Percentiles rank a stretch among this genome's conserved stretches.
These are phyloP conservation scores for Metarhizium sp. DNA, from an alignment of 2,329 filamentous ascomycete genomes.

Conservation along the genomic window DNA sequence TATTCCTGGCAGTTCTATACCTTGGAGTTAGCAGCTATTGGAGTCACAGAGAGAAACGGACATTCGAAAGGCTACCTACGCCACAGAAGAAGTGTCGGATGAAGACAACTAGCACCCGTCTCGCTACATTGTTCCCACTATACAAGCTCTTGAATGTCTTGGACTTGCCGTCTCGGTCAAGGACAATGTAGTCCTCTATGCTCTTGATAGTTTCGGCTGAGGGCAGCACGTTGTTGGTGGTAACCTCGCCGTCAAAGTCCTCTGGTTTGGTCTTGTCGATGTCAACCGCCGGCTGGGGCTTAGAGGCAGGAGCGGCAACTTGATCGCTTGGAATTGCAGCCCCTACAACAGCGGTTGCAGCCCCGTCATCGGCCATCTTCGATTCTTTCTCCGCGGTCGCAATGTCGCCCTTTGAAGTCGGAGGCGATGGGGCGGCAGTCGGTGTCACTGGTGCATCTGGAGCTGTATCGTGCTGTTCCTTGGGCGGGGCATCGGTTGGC, in stretches of 20 bases:
- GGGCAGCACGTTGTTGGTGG: slow-evolving; percentile 47
- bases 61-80: slow-evolving; percentile 37
- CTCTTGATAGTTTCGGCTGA: slow-evolving; percentile 35
- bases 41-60: not conserved
- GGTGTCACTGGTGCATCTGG: not conserved
- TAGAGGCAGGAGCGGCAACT: not conserved
- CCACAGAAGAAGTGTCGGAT: slow-evolving; percentile 75
- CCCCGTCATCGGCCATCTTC: not conserved
- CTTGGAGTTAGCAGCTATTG: not conserved
- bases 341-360: not conserved
- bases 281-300: slow-evolving; percentile 18
- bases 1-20: slow-evolving; percentile 70
- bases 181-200: slow-evolving; percentile 46
- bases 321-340: not conserved
- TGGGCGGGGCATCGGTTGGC: not conserved
- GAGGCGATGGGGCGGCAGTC: too few relatives aligned
- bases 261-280: slow-evolving; percentile 30
- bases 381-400: not conserved
- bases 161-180: slow-evolving; percentile 51
- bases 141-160: slow-evolving; percentile 56
- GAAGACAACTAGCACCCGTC: slow-evolving; percentile 60
- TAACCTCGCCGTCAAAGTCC: slow-evolving; percentile 48
- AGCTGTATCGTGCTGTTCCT: not conserved
- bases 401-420: not conserved
- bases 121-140: slow-evolving; percentile 40